Evolutionary conservation across 352 stramenopile genomes (phyloP).

Genomic region (Pythium brassicae): DNA sequence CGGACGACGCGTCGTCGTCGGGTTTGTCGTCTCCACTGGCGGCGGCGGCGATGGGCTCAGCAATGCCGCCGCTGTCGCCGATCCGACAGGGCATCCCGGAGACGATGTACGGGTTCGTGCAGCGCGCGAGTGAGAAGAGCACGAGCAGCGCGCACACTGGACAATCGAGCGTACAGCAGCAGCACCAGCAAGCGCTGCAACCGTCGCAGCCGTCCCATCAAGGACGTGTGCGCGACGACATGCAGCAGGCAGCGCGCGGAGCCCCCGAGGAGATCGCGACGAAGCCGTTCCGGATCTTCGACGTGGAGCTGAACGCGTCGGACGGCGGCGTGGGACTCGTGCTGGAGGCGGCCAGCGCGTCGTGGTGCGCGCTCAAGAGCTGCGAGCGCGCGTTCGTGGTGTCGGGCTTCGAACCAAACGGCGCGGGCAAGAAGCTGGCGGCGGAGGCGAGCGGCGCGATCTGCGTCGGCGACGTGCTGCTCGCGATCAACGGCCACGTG

Average conservation of each 20-base stretch:
- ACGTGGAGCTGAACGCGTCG: slow-evolving; percentile 53
- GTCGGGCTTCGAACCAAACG: slow-evolving; percentile 61
- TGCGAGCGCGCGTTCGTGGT: slow-evolving; percentile 40
- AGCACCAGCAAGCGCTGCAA: not conserved
- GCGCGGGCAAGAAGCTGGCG: slow-evolving; percentile 52
- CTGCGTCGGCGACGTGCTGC: slow-evolving; percentile 43
- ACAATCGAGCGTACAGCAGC: not conserved
- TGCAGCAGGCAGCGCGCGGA: not conserved
- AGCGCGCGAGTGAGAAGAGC: not conserved
- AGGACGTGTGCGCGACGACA: too few relatives aligned
- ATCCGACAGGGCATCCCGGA: slow-evolving; percentile 7
- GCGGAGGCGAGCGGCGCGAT: slow-evolving; percentile 72
- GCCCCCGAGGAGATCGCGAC: not conserved
- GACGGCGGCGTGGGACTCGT: slow-evolving; percentile 73
- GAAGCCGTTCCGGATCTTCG: slow-evolving; percentile 34
- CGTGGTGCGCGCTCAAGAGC: slow-evolving; percentile 2
- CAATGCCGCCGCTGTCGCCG: not conserved
- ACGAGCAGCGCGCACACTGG: not conserved
- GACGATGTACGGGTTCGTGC: slow-evolving; percentile 13
- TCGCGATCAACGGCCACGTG: slow-evolving; percentile 53
- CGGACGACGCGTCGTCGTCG: not conserved
- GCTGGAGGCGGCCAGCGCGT: slow-evolving; percentile 28
- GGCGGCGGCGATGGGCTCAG: not conserved
- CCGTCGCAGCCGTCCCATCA: too few relatives aligned
- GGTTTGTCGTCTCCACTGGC: not conserved